phyloP scores from a whole-genome alignment of 805 yeast genomes.

The Jamesozyma lodderae region DNA sequence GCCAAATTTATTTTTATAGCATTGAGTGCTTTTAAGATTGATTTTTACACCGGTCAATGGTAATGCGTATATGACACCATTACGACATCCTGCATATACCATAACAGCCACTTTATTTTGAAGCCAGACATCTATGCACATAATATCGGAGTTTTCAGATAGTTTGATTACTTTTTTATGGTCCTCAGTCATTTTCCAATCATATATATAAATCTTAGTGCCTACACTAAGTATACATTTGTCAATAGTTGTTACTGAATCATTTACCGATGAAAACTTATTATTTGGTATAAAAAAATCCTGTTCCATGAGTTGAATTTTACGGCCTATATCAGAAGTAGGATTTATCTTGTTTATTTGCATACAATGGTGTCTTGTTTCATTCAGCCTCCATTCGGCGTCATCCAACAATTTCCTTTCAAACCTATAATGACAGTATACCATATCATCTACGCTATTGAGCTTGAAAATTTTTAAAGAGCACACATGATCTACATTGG shows the following conservation, averaged over 20 bases:
- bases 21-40: neutral
- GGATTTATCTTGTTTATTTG: too few species aligned
- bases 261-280: neutral
- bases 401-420: too few species aligned
- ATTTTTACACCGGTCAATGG: neutral
- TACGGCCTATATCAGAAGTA: too few species aligned
- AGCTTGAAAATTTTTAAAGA: neutral
- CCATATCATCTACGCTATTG: neutral
- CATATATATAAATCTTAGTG: neutral
- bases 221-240: neutral
- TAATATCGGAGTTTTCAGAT: slow-evolving; percentile 7
- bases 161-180: neutral
- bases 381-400: too few species aligned
- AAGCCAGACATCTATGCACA: slow-evolving; percentile 5
- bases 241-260: neutral
- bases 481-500: neutral
- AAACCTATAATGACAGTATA: neutral
- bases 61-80: neutral
- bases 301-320: neutral
- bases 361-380: too few species aligned
- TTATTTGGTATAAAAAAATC: neutral
- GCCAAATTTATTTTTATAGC: neutral
- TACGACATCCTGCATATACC: slow-evolving; percentile 7
- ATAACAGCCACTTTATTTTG: neutral
- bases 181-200: neutral